phyloP scores from a whole-genome alignment of 371 early-diverging fungal species.

The Mucor irregularis region DNA sequence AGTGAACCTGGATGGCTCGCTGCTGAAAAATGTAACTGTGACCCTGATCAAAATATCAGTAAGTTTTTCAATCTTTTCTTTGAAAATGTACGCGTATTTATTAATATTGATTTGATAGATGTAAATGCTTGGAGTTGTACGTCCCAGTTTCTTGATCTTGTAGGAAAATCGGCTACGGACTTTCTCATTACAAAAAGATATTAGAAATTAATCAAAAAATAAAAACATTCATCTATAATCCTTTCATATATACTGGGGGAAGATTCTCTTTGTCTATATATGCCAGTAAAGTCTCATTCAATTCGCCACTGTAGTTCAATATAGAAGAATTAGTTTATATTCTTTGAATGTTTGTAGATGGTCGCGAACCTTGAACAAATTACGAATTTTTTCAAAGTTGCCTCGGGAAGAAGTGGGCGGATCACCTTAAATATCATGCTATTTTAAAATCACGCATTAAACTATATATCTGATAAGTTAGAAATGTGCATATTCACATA shows the following conservation, averaged over 20 bases:
- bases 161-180: slow-evolving; percentile 20
- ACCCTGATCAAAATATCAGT: slow-evolving; percentile 57
- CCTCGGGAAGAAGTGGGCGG: slow-evolving; percentile 54
- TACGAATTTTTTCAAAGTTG: slow-evolving; percentile 62
- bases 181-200: slow-evolving; percentile 28
- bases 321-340: not conserved
- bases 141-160: slow-evolving; percentile 25
- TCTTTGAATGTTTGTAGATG: not conserved
- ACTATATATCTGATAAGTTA: not conserved
- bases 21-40: slow-evolving; percentile 61
- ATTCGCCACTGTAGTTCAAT: slow-evolving; percentile 12
- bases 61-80: slow-evolving; percentile 17
- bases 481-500: slow-evolving; percentile 4
- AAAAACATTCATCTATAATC: not conserved
- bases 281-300: slow-evolving; percentile 3
- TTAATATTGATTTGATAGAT: slow-evolving; percentile 9
- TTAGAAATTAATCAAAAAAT: slow-evolving; percentile 4
- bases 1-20: slow-evolving; percentile 49
- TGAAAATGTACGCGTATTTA: not conserved
- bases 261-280: slow-evolving; percentile 13
- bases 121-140: slow-evolving; percentile 32
- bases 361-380: slow-evolving; percentile 45
- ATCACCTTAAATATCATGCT: slow-evolving; percentile 59
- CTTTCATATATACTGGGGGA: slow-evolving; percentile 10
- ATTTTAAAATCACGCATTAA: too few species aligned